A percentile compares a stretch with the other conserved stretches of the same genome.
Evolutionary conservation across 78 protist species (phyloP).

Genomic region (Pelomyxa schiedti): DNA sequence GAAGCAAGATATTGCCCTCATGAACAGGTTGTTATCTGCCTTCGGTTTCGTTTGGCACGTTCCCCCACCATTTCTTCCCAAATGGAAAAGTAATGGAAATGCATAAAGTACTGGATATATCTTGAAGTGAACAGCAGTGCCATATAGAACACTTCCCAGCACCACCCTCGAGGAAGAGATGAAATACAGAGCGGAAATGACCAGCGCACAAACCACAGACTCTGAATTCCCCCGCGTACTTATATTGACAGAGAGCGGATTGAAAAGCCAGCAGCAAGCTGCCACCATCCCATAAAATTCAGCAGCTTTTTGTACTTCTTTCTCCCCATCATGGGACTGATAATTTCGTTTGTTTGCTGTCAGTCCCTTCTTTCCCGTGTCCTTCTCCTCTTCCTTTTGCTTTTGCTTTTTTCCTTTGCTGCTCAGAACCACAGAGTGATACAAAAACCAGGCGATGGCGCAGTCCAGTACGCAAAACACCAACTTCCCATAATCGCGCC

Average conservation of each 20-base stretch:
- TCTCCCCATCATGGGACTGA: neutral
- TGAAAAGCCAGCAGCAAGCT: slow-evolving; percentile 5
- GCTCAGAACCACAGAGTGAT: too few relatives aligned
- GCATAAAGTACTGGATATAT: slow-evolving; percentile 59
- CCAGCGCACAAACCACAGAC: slow-evolving; percentile 27
- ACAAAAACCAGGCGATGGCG: too few relatives aligned
- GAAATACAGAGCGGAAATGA: slow-evolving; percentile 8
- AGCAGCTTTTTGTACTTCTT: too few relatives aligned
- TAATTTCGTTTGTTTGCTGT: neutral
- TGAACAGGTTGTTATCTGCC: too few relatives aligned
- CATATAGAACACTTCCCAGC: neutral
- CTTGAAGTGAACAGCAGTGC: slow-evolving; percentile 38
- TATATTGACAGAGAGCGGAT: slow-evolving; percentile 58
- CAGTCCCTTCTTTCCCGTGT: too few relatives aligned
- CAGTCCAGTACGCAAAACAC: slow-evolving; percentile 39
- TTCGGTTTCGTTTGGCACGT: too few relatives aligned
- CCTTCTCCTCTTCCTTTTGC: too few relatives aligned
- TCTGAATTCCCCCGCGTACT: slow-evolving; percentile 76
- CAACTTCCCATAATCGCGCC: slow-evolving; percentile 38
- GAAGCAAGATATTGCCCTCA: too few relatives aligned
- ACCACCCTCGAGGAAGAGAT: neutral
- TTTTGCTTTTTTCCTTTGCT: too few relatives aligned
- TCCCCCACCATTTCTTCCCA: too few relatives aligned
- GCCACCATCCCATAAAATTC: too few relatives aligned
- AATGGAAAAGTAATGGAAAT: neutral